Conservation (phyloP, 2,329 filamentous ascomycete genomes). For the Fonsecaea pedrosoi region DNA sequence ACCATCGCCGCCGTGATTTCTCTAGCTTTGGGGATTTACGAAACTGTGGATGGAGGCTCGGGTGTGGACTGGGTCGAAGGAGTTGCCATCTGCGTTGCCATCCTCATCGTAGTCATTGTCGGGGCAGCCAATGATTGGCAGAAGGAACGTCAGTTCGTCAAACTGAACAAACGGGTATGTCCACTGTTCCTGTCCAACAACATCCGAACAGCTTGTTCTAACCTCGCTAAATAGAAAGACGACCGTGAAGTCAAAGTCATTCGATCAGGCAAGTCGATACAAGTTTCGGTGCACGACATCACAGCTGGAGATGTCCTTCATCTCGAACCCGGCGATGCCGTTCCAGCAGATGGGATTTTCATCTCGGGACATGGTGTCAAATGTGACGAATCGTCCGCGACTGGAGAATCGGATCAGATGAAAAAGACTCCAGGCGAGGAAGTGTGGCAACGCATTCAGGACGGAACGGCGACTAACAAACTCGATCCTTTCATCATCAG, state of each 20-base stretch:
- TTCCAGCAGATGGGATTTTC: constrained; percentile 74
- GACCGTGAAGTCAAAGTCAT: constrained; percentile 71
- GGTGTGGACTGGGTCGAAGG: constrained; percentile 71
- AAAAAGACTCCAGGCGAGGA: constrained; percentile 69
- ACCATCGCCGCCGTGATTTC: constrained; percentile 73
- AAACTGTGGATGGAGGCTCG: constrained; percentile 61
- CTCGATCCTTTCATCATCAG: constrained; percentile 80
- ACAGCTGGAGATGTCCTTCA: constrained; percentile 74
- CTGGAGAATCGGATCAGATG: constrained; percentile 75
- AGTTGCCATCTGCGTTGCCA: constrained; percentile 70
- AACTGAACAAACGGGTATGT: constrained; percentile 59
- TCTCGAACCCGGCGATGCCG: constrained; percentile 71
- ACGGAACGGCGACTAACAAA: constrained; percentile 60
- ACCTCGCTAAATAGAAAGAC: constrained; percentile 53
- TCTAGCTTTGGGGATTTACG: constrained; percentile 72
- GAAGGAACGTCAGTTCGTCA: constrained; percentile 70
- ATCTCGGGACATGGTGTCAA: constrained; percentile 70
- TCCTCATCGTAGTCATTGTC: constrained; percentile 68
- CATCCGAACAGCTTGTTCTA: background rate
- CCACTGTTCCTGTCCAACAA: constrained; percentile 39
- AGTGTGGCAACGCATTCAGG: constrained; percentile 63
- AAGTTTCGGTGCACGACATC: constrained; percentile 70
- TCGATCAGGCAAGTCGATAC: constrained; percentile 68
- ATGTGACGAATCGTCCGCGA: constrained; percentile 76
- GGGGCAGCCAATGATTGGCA: constrained; percentile 72